Conservation (phyloP, 2,329 filamentous ascomycete genomes). For the Rhynchosporium agropyri region DNA sequence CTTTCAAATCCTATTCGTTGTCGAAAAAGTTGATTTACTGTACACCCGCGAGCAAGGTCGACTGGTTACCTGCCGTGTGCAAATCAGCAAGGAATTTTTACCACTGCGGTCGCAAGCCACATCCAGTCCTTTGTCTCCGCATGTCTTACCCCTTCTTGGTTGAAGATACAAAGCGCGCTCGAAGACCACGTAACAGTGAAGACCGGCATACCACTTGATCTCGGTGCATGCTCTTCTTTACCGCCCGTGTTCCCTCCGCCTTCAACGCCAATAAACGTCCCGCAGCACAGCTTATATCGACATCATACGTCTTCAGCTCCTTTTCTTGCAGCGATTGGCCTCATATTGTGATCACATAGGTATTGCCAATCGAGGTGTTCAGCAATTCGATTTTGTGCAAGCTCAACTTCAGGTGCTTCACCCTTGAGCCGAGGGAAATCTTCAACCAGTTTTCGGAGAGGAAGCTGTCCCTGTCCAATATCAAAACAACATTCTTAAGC, state of each 20-base stretch:
- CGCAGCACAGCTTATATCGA: conserved; percentile 32
- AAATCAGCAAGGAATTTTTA: conserved; percentile 36
- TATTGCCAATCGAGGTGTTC: conserved; percentile 15
- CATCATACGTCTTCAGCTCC: conserved; percentile 28
- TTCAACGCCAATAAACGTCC: conserved; percentile 33
- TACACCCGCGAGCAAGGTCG: conserved; percentile 29
- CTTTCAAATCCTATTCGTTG: conserved; percentile 35
- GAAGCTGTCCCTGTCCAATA: conserved; percentile 3
- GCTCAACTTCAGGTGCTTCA: not conserved
- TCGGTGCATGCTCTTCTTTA: conserved; percentile 28
- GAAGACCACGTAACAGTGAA: conserved; percentile 23
- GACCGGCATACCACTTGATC: conserved; percentile 24
- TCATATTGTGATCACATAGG: conserved; percentile 13
- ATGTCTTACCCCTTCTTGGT: conserved; percentile 31
- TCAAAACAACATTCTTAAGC: not conserved
- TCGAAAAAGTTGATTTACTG: conserved; percentile 32
- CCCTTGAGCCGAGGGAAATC: not conserved
- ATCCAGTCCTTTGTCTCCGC: conserved; percentile 30
- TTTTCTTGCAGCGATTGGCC: conserved; percentile 27
- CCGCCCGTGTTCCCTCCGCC: conserved; percentile 29
- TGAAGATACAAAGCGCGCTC: conserved; percentile 32
- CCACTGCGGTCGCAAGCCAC: conserved; percentile 38
- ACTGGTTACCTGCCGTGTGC: conserved; percentile 36
- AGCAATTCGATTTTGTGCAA: conserved; percentile 9
- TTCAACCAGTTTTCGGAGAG: conserved; percentile 7